Percentiles rank a stretch among this genome's conserved stretches.
Evolutionary conservation across 1,139 yeast species (phyloP).

Genomic region (Hanseniaspora gamundiae): DNA sequence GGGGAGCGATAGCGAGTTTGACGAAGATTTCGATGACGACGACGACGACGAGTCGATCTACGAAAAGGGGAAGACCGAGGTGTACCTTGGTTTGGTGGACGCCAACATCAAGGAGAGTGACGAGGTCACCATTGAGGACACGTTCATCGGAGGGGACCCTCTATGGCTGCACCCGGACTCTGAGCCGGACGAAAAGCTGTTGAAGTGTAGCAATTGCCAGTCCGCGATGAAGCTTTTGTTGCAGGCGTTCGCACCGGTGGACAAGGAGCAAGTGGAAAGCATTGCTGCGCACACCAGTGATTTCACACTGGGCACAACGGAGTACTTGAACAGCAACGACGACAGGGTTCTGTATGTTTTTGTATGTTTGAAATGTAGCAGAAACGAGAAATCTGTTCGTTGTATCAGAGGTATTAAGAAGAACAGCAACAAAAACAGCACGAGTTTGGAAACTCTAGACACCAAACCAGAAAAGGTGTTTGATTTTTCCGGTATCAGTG

Average conservation of each 20-base stretch:
- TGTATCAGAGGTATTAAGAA: constrained; percentile 65
- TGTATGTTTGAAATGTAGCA: constrained; percentile 62
- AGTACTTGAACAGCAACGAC: constrained; percentile 39
- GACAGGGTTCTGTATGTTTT: constrained; percentile 76
- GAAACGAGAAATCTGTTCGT: constrained; percentile 55
- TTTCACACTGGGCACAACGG: constrained; percentile 9
- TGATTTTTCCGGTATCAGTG: constrained; percentile 9
- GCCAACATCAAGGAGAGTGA: constrained; percentile 30
- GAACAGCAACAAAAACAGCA: constrained; percentile 22
- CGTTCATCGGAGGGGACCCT: constrained; percentile 73
- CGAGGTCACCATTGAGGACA: constrained; percentile 51
- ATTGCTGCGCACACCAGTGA: constrained; percentile 10
- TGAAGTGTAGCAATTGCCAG: constrained; percentile 56
- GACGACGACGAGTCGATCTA: constrained; percentile 13
- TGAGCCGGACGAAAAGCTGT: constrained; percentile 37
- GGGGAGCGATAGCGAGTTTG: neutral
- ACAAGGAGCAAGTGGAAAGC: constrained; percentile 22
- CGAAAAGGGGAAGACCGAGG: constrained; percentile 17
- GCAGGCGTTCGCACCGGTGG: constrained; percentile 74
- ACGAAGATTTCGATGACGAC: constrained; percentile 21
- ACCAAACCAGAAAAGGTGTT: constrained; percentile 30
- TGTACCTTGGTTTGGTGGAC: constrained; percentile 56
- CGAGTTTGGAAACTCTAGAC: constrained; percentile 25
- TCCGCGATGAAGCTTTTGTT: constrained; percentile 51
- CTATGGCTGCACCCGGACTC: constrained; percentile 45